Conservation (phyloP, 2,329 filamentous ascomycete genomes). For the Colletotrichum orchidophilum region DNA sequence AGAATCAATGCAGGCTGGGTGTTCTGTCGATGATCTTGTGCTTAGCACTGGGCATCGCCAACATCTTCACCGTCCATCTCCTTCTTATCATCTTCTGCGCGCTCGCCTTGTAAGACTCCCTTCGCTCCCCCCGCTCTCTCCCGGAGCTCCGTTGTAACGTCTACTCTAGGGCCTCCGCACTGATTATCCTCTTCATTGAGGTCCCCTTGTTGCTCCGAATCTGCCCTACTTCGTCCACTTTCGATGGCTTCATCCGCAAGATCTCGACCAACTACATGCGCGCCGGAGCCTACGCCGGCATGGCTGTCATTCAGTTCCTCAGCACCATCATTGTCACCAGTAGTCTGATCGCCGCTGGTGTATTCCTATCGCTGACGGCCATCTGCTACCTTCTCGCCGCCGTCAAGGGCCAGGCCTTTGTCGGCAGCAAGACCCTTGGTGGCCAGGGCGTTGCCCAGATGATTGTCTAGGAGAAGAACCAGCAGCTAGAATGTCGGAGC, state of each 20-base stretch:
- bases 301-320: slow-evolving; percentile 87
- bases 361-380: slow-evolving; percentile 80
- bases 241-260: slow-evolving; percentile 88
- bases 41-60: slow-evolving; percentile 74
- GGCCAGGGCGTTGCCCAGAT: slow-evolving; percentile 95
- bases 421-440: slow-evolving; percentile 94
- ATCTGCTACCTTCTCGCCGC: slow-evolving; percentile 84
- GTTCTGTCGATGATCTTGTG: slow-evolving; percentile 77
- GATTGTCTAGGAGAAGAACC: slow-evolving; percentile 76
- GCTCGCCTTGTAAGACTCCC: slow-evolving; percentile 60
- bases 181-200: slow-evolving; percentile 86
- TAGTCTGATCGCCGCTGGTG: slow-evolving; percentile 85
- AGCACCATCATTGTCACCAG: slow-evolving; percentile 73
- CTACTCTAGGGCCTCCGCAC: slow-evolving; percentile 68
- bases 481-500: not conserved
- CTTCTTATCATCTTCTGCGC: slow-evolving; percentile 62
- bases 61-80: slow-evolving; percentile 66
- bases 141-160: not conserved
- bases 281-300: slow-evolving; percentile 82
- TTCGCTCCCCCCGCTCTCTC: not conserved
- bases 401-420: slow-evolving; percentile 84
- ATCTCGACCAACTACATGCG: slow-evolving; percentile 98
- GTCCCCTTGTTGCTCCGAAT: slow-evolving; percentile 95
- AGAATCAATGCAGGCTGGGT: slow-evolving; percentile 64
- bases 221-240: slow-evolving; percentile 91